These are phyloP conservation scores for Globisporangium okanoganense DNA, from an alignment of 352 stramenopile species.

Conservation along the genomic window DNA sequence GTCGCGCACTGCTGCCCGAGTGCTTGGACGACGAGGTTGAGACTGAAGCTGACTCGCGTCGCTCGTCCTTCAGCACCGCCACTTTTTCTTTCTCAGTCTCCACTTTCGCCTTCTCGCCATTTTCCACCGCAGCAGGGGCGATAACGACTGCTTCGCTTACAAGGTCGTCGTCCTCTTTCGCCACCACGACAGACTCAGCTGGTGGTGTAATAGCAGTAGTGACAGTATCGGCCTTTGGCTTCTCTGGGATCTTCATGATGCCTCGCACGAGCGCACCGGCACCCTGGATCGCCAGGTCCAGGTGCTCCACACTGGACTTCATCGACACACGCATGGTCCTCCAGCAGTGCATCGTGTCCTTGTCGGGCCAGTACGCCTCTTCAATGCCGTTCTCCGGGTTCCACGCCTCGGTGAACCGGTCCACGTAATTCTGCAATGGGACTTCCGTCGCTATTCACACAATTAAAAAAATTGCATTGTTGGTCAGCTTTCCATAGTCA, in stretches of 20 bases:
- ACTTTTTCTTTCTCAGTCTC: not conserved
- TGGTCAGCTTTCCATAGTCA: not conserved
- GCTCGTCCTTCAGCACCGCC: not conserved
- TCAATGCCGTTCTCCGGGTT: constrained; percentile 95
- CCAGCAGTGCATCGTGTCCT: constrained; percentile 89
- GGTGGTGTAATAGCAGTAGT: not conserved
- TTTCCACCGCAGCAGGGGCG: not conserved
- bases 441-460: constrained; percentile 48
- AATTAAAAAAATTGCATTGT: constrained; percentile 1
- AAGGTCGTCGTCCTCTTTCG: not conserved
- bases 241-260: constrained; percentile 47
- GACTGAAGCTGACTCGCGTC: not conserved
- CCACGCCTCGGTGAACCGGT: constrained; percentile 90
- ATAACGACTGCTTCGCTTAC: not conserved
- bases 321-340: constrained; percentile 78
- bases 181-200: not conserved
- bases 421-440: constrained; percentile 73
- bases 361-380: constrained; percentile 94
- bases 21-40: not conserved
- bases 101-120: not conserved
- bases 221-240: constrained; percentile 8
- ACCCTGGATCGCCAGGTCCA: constrained; percentile 63
- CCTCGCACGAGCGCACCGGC: constrained; percentile 64
- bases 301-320: constrained; percentile 63
- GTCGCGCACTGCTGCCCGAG: constrained; percentile 1